Conservation (phyloP, 305 asterid genomes). For the Solanum hybrid region DNA sequence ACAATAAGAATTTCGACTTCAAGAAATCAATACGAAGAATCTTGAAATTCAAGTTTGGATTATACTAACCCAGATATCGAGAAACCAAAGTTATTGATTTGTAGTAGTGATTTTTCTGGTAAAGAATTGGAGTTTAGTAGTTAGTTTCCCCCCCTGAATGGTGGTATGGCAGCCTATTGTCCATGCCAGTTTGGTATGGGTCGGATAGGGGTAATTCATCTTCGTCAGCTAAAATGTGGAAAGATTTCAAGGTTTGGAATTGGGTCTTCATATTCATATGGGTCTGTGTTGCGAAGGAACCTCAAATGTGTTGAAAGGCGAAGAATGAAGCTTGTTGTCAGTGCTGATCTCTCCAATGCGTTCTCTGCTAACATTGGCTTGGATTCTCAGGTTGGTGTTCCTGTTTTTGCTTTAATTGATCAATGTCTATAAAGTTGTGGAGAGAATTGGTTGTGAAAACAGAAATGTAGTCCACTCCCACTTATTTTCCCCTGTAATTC, state of each 20-base stretch:
- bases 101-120: neutral
- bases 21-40: neutral
- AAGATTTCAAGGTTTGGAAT: slow-evolving; percentile 10
- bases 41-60: neutral
- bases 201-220: neutral
- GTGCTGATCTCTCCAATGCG: slow-evolving; percentile 58
- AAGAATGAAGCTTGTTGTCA: slow-evolving; percentile 33
- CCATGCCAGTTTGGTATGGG: neutral
- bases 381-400: slow-evolving; percentile 53
- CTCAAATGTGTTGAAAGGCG: slow-evolving; percentile 15
- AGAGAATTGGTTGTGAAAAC: neutral
- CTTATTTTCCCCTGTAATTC: neutral
- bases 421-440: neutral
- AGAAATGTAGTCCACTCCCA: neutral
- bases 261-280: slow-evolving; percentile 7
- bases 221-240: neutral
- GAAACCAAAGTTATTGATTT: neutral
- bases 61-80: neutral
- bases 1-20: neutral
- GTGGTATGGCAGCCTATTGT: neutral
- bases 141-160: neutral
- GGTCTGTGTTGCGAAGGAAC: neutral
- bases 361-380: slow-evolving; percentile 55
- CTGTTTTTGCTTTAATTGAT: neutral
- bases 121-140: neutral